Percentiles rank a stretch among this genome's conserved stretches.
Conservation (phyloP, 208 protist genomes). For the Spongospora subterranea region DNA sequence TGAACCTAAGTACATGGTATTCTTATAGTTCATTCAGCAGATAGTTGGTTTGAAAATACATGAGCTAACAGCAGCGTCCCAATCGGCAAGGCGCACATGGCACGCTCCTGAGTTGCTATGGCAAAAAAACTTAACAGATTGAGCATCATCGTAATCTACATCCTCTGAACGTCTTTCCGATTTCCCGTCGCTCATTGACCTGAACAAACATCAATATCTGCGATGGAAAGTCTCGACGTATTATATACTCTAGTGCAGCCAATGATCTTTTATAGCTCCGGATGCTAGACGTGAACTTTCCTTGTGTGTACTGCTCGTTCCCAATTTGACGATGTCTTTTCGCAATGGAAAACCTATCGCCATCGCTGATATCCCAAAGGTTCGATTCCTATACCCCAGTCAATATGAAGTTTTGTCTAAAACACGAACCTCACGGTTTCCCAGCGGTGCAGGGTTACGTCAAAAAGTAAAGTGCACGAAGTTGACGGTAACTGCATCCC, state of each 20-base stretch:
- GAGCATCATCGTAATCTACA: background rate
- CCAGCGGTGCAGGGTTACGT: background rate
- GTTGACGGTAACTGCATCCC: background rate
- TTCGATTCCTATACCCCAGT: background rate
- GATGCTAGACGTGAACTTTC: background rate
- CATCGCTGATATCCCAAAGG: background rate
- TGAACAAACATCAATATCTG: constrained; percentile 5
- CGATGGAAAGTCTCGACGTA: background rate
- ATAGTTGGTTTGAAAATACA: background rate
- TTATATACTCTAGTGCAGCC: background rate
- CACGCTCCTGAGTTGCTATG: constrained; percentile 3
- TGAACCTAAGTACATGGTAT: background rate
- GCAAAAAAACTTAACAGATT: background rate
- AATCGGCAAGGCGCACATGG: background rate
- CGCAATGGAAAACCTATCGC: background rate
- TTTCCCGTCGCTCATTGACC: background rate
- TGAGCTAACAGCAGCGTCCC: background rate
- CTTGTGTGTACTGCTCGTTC: constrained; percentile 27
- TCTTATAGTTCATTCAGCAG: background rate
- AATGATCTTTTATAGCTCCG: background rate
- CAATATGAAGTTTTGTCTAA: background rate
- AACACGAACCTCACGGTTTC: background rate
- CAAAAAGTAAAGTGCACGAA: background rate
- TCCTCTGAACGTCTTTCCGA: background rate
- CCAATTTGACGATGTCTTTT: background rate